A percentile compares a stretch with the other conserved stretches of the same genome.
These are phyloP conservation scores for Colletotrichum abscissum DNA, from an alignment of 2,329 filamentous ascomycete species.

Conservation along the genomic window DNA sequence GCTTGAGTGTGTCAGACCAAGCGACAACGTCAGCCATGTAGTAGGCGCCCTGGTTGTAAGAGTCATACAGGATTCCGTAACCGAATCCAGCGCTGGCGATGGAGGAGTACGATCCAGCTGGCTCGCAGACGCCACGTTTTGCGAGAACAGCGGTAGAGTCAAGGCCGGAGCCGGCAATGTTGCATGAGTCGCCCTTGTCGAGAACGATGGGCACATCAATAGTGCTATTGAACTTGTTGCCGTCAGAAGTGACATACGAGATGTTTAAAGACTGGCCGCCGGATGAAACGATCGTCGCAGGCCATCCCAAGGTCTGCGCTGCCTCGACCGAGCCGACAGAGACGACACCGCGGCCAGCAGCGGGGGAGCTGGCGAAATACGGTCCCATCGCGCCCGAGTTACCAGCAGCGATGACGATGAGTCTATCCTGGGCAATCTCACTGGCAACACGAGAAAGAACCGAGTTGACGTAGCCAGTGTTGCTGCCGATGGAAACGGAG, in stretches of 20 bases:
- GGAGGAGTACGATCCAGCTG: neutral
- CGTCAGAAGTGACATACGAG: slow-evolving; percentile 33
- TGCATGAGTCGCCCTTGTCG: slow-evolving; percentile 36
- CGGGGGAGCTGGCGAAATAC: slow-evolving; percentile 27
- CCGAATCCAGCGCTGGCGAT: slow-evolving; percentile 26
- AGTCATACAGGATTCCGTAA: slow-evolving; percentile 34
- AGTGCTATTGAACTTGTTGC: slow-evolving; percentile 34
- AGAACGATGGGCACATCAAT: slow-evolving; percentile 21
- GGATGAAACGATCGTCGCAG: slow-evolving; percentile 31
- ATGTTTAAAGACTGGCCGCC: slow-evolving; percentile 28
- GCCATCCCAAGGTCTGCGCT: slow-evolving; percentile 35
- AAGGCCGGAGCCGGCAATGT: slow-evolving; percentile 19
- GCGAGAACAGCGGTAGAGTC: slow-evolving; percentile 24
- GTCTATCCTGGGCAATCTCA: slow-evolving; percentile 27
- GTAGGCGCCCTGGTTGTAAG: slow-evolving; percentile 38
- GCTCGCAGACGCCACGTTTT: slow-evolving; percentile 33
- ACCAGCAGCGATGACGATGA: slow-evolving; percentile 26
- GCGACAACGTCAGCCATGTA: slow-evolving; percentile 17
- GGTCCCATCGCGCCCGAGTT: slow-evolving; percentile 22
- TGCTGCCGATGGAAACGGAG: slow-evolving; percentile 35
- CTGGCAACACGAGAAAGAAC: slow-evolving; percentile 21
- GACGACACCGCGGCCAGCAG: neutral
- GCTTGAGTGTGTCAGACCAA: slow-evolving; percentile 4
- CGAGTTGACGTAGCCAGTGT: slow-evolving; percentile 34
- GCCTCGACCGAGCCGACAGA: slow-evolving; percentile 31